Base-by-base conservation (phyloP, 2,329 filamentous ascomycete species). In the Aspergillus sp. region DNA sequence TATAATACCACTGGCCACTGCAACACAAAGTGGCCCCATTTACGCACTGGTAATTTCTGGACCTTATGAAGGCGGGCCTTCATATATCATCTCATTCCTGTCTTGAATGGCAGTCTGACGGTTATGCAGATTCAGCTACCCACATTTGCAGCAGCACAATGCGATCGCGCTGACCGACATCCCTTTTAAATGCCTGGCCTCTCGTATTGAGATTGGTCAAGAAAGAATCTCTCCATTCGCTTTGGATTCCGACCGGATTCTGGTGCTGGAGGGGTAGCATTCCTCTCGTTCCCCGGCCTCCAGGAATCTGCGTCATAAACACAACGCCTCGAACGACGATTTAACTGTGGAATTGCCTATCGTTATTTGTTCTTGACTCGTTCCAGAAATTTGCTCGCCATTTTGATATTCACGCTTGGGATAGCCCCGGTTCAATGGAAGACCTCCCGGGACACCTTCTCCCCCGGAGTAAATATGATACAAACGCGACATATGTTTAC, bases 401-500 rank as follows among this genome's bases (percentile, higher is more conserved):
- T 40, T 39, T 41, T 39, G 50, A 59, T 45, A 30, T 46, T 42
- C 46, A 51, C 56, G 27, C 34, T 40, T 30, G 50, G 45, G 20
- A 40, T 42, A 52, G 44, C 33, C 41, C 53, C 46, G n/a, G 59
- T 37, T 65, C 62, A 65, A 73, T 73, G 71, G 70, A 70, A 57
- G 61, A 61, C 46, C 54, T 62, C 51, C 50, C 47, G 46, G 61
- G 61, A 51, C 64, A 59, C 51, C 57, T 69, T 41, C 64, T 63
- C 60, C 63, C 63, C 53, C 64, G 71, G 61, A 52, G 62, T 54
- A 37, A 49, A 54, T 70, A 68, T 58, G 65, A 67, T 60, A 54
- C 63, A 27, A 76, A 77, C 56, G 64, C 64, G n/a, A 77, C 73
- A 19, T 77, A 78, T 58, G 64, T 75, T 45, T 73, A 72, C 48